Evolutionary conservation across 352 stramenopile genomes (phyloP), one percentile per base, ranked within the genome.

Genomic region (Phytophthora citrophthora): DNA sequence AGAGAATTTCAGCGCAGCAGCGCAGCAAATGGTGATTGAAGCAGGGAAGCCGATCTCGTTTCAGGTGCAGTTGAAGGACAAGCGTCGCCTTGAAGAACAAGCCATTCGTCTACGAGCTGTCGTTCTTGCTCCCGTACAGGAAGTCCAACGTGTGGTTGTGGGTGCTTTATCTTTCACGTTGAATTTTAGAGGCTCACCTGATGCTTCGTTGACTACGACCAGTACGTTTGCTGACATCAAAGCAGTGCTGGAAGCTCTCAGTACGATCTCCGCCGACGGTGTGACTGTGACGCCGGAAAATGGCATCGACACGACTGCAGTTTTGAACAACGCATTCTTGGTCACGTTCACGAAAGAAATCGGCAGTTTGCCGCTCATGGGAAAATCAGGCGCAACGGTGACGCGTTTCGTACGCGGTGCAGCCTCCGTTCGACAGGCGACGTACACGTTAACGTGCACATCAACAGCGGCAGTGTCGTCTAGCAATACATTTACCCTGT

Each of bases 1-100:
- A 15, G 74, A 81, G 40, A 90, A 86, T 23, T 90, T 84, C 20
- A 72, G 61, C 38, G n/a, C 40, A 46, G 71, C 56, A 23, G 70
- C 84, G 6, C 77, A 85, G 12, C 52, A 74, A 15, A 80, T 91
- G 40, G 70, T 79, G 16, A 60, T 93, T n/a, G 58, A 80, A 44
- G 77, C 83, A 13, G 81, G 84, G 1, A 61, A 89, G 1, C 52
- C 64, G 0, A 67, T 93, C 0, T 57, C 54, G 15, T 97, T 99
- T 41, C 85, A 94, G 53, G 89, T 99, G 15, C 87, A 97, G 66
- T 74, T 97, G 11, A 96, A 97, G 53, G 97, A 99, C 59, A 73
- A 70, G 4, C 81, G 87, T 13, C 79, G 87, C 4, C 48, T 91
- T 0, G 87, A 93, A 47, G 36, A 91, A 16, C 87, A 95, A 44